These are phyloP conservation scores for Candida peoriensis DNA, from an alignment of 805 yeast genomes.

Conservation along the genomic window DNA sequence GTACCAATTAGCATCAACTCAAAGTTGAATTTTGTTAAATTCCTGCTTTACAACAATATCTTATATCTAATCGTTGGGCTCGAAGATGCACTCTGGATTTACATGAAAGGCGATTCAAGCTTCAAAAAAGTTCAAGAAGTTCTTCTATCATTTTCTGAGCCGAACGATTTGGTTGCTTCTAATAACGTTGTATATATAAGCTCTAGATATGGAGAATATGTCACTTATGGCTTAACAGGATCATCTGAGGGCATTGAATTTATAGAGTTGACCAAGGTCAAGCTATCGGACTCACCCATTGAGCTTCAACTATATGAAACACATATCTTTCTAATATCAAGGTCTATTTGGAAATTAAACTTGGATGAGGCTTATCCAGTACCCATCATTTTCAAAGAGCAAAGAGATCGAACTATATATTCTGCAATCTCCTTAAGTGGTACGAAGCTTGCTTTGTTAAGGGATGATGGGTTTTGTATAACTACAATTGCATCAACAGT, in stretches of 20 bases:
- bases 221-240: constrained; percentile 3
- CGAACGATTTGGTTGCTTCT: constrained; percentile 18
- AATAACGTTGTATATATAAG: constrained; percentile 14
- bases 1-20: neutral
- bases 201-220: constrained; percentile 19
- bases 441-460: constrained; percentile 20
- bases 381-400: constrained; percentile 19
- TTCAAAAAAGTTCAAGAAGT: neutral
- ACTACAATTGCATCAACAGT: constrained; percentile 13
- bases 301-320: constrained; percentile 9
- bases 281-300: constrained; percentile 16
- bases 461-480: constrained; percentile 31
- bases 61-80: constrained; percentile 12
- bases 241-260: neutral
- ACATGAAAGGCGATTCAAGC: constrained; percentile 1
- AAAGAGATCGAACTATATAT: constrained; percentile 9
- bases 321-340: constrained; percentile 16
- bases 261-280: neutral
- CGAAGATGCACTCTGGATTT: constrained; percentile 2
- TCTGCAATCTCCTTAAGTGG: constrained; percentile 7
- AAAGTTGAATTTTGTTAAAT: constrained; percentile 16
- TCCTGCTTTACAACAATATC: constrained; percentile 5
- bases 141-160: constrained; percentile 5
- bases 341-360: constrained; percentile 15
- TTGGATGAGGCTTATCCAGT: constrained; percentile 7